Percentiles rank a stretch among this genome's conserved stretches.
phyloP scores from a whole-genome alignment of 2,329 filamentous ascomycete species.

The Aspergillus piperis region DNA sequence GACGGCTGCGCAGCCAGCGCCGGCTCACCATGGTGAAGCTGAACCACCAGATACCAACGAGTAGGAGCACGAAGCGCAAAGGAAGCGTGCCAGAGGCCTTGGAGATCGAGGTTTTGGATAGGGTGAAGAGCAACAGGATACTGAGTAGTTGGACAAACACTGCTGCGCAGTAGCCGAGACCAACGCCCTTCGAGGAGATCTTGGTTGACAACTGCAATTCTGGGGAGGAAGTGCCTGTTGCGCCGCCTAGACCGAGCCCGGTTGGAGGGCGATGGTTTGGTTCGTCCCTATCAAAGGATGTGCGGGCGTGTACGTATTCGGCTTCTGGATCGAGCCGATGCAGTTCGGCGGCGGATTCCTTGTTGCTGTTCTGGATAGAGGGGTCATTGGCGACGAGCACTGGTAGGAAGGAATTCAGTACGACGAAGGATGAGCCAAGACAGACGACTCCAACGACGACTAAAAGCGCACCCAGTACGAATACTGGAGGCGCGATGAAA shows the following conservation, averaged over 20 bases:
- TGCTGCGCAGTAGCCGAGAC: constrained; percentile 82
- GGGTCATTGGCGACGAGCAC: constrained; percentile 82
- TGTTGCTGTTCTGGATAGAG: constrained; percentile 38
- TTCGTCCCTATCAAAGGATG: constrained; percentile 21
- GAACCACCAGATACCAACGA: constrained; percentile 86
- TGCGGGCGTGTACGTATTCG: constrained; percentile 14
- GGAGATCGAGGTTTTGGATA: constrained; percentile 36
- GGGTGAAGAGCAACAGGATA: constrained; percentile 69
- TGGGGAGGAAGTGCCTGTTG: constrained; percentile 43
- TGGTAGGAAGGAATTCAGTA: constrained; percentile 88
- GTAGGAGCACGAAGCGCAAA: constrained; percentile 76
- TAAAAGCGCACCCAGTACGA: constrained; percentile 74
- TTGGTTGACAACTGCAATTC: constrained; percentile 80
- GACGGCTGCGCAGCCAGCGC: constrained; percentile 77
- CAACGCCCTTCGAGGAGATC: constrained; percentile 85
- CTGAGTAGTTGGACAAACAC: constrained; percentile 78
- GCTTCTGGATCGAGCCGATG: constrained; percentile 23
- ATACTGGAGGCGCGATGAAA: constrained; percentile 71
- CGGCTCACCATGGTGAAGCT: constrained; percentile 80
- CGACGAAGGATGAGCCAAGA: constrained; percentile 86
- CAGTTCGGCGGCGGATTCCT: constrained; percentile 27
- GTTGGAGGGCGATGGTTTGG: constrained; percentile 1
- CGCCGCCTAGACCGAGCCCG: not conserved
- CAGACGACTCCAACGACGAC: constrained; percentile 86
- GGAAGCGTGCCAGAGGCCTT: constrained; percentile 74